Base-by-base conservation (phyloP, 805 yeast species). In the Yamadazyma ubonensis region DNA sequence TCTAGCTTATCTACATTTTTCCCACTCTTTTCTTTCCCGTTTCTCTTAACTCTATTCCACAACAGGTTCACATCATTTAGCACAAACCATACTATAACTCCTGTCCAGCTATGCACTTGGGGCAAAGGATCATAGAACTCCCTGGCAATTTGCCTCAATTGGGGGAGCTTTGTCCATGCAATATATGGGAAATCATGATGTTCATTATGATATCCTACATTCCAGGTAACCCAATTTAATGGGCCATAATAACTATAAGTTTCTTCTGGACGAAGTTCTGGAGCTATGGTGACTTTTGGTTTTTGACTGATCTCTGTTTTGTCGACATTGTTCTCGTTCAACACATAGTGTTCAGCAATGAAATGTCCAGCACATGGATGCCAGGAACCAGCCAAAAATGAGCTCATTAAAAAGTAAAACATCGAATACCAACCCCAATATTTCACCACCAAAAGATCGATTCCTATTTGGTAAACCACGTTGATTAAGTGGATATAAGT, bases 351-450 rank as follows among this genome's bases (percentile, higher is more conserved):
- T 58, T 89, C 97, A n/a, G 96, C 91, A 48, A 89, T 86, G 63
- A 89, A 89, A 65, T 89, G 97, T 15, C 96, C 97, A 1, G 96
- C 95, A 44, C 88, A 81, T 19, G 97, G 97, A 56, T 89, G 97
- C 56, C 86, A 70, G 0, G 95, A 86, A 2, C 97, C 97, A 0
- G 96, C 96, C 38, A 89, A 66, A 57, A 89, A 86, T 0, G 95
- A 82, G 28, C 90, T 81, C 59, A 83, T 65, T 18, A 89, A 57
- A 47, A 89, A 76, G 59, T 89, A 89, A 29, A 65, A 55, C 29
- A 85, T 59, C 0, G 93, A 62, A 43, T 79, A 76, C 66, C 70
- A 57, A 0, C 95, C 91, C 78, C 86, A 81, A 45, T 48, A 55
- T 20, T 58, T 65, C 16, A 86, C 77, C 44, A 89, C 65, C 16